Evolutionary conservation across 1,284 basidiomycete genomes (phyloP).

Genomic region (Ceratobasidium sp.): DNA sequence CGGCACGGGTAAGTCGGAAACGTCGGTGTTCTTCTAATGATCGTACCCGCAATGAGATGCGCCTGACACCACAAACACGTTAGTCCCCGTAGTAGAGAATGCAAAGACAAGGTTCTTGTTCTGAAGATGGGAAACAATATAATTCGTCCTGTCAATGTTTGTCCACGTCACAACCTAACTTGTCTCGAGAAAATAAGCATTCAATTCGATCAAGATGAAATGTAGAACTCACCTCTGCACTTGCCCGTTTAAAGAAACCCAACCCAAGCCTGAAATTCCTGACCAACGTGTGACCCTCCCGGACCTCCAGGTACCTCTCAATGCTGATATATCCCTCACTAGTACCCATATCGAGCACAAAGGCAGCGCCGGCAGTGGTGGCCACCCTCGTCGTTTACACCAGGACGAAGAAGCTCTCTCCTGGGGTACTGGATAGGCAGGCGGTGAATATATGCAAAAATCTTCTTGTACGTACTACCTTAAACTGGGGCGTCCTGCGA

Average conservation of each 20-base stretch:
- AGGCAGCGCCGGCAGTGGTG: slow-evolving; percentile 20
- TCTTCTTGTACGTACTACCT: slow-evolving; percentile 1
- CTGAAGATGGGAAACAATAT: slow-evolving; percentile 58
- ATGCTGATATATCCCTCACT: not conserved
- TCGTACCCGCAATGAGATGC: not conserved
- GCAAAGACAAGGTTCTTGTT: slow-evolving; percentile 59
- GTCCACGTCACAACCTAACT: slow-evolving; percentile 58
- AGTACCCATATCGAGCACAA: slow-evolving; percentile 15
- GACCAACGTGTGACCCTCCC: slow-evolving; percentile 37
- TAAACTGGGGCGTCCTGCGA: slow-evolving; percentile 27
- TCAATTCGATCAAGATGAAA: not conserved
- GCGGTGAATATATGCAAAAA: slow-evolving; percentile 57
- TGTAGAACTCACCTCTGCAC: slow-evolving; percentile 30
- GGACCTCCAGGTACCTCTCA: not conserved
- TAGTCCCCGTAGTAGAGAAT: slow-evolving; percentile 51
- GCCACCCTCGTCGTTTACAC: slow-evolving; percentile 14
- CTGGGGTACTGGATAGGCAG: slow-evolving; percentile 56
- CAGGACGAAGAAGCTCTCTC: slow-evolving; percentile 41
- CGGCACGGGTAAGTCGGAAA: no score
- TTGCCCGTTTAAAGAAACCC: slow-evolving; percentile 29
- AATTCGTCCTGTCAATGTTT: slow-evolving; percentile 58
- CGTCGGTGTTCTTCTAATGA: no score
- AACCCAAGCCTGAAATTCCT: slow-evolving; percentile 42
- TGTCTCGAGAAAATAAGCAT: not conserved
- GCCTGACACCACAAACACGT: slow-evolving; percentile 43